These are phyloP conservation scores for Cryptococcus hybrid DNA, from an alignment of 1,284 basidiomycete species.

Conservation along the genomic window DNA sequence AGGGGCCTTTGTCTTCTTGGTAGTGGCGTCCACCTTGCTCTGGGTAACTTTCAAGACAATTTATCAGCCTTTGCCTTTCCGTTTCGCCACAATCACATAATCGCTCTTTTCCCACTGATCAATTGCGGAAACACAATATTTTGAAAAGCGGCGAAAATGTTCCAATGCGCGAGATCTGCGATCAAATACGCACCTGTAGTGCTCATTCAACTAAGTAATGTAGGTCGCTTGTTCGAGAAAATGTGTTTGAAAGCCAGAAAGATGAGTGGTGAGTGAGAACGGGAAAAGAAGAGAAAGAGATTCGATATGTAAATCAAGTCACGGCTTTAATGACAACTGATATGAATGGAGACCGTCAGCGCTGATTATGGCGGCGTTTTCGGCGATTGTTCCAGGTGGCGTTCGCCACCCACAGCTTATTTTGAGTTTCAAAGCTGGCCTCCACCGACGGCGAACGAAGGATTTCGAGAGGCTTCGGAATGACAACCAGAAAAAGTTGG, in stretches of 20 bases:
- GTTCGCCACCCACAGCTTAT: background rate
- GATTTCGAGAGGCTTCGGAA: background rate
- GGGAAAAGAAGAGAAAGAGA: background rate
- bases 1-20: constrained; percentile 45
- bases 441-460: too few relatives aligned
- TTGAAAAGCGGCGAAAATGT: background rate
- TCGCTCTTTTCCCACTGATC: too few relatives aligned
- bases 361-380: background rate
- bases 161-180: background rate
- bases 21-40: constrained; percentile 50
- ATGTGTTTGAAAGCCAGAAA: background rate
- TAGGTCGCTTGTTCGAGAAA: background rate
- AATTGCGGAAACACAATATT: background rate
- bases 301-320: background rate
- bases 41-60: constrained; percentile 5
- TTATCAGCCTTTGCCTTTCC: background rate
- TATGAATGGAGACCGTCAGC: background rate
- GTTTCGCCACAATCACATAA: background rate
- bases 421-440: background rate
- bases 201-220: constrained; percentile 39
- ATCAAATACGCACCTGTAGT: constrained; percentile 25
- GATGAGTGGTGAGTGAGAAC: constrained; percentile 13
- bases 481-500: background rate
- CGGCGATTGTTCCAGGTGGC: background rate
- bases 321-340: background rate